Evolutionary conservation across 352 stramenopile genomes (phyloP), one percentile per base, ranked within the genome.

Genomic region (Albugo candida): DNA sequence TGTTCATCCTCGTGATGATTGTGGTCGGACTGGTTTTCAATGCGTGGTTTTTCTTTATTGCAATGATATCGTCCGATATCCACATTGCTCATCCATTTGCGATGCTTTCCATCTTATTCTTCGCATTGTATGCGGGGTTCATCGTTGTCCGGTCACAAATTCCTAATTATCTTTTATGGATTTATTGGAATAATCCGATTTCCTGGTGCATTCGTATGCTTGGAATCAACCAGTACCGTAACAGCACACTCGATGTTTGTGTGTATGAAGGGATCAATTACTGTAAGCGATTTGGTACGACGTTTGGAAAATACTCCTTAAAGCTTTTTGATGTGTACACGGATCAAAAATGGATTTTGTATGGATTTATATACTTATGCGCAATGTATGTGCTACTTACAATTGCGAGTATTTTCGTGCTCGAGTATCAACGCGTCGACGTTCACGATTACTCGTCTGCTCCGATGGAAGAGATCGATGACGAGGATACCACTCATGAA

Each of bases 171-270:
- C 49, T 72, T 11, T 58, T 64, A n/a, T 87, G 76, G 76, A 13
- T 83, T 14, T 86, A 83, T 56, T 83, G 66, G 63, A 48, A 86
- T 31, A 67, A 84, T 49, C 76, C 76, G 6, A 49, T 86, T 13
- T 50, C 65, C 1, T 86, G 72, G 71, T 53, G 51, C 16, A 38
- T 78, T 17, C 69, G 71, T 36, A 54, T 48, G 34, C 43, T 76
- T 13, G 56, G 63, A 13, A 56, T 79, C 12, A 65, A 44, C 13
- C 59, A 83, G 57, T 83, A 79, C 48, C 52, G 63, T 27, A 61
- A 57, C 36, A 45, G 5, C 16, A 41, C 53, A 34, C 60, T 64
- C 18, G 59, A 74, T 49, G 49, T 56, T 11, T 77, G 64, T 48
- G 21, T 47, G 41, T 69, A 71, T 45, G 41, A 67, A 13, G 53